Base-by-base conservation (phyloP, 176 grass and related monocot genomes). In the Stipa capillata region DNA sequence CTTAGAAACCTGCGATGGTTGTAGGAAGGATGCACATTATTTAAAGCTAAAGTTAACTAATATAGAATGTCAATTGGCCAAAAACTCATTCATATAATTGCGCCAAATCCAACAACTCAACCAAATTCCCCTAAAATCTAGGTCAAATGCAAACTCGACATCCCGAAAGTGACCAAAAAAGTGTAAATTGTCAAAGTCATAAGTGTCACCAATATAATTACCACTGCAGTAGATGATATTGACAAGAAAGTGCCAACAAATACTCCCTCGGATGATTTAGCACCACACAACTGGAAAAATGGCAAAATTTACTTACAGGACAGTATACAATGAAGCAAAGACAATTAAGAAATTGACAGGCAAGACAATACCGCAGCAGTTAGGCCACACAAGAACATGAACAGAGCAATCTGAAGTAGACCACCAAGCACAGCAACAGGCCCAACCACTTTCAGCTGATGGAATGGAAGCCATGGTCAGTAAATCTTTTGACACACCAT, bases 201-300 rank as follows among this genome's bases (percentile, higher is more conserved):
- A 41, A 50, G 69, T 47, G 35, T 52, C 27, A 43, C 12, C 17
- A 73, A 88, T 72, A 84, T 76, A 85, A 63, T 97, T 86, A 99
- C 97, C 97, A 99, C 92, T 87, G 92, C 97, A 63, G 97, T 96
- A 48, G 92, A 96, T 76, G 92, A 99, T 92, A 99, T 93, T 84
- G 97, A 99, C 74, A 99, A 87, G 86, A 99, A 99, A 20, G 97
- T 92, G 78, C 97, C 97, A 63, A 99, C 92, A 88, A 99, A 96
- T 71, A 99, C 72, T 40, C 97, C 92, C 79, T 99, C 92, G 0
- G 92, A 99, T 77, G 82, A 84, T 86, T 96, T 99, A 73, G 86
- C 97, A 81, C 97, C 90, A 69, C 92, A 96, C 44, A 99, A 51
- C 97, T 99, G 59, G 44, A 88, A 65, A 69, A 82, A 54, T 79